phyloP scores from a whole-genome alignment of 441 rosid species.

The Pelargonium cotyledonis region DNA sequence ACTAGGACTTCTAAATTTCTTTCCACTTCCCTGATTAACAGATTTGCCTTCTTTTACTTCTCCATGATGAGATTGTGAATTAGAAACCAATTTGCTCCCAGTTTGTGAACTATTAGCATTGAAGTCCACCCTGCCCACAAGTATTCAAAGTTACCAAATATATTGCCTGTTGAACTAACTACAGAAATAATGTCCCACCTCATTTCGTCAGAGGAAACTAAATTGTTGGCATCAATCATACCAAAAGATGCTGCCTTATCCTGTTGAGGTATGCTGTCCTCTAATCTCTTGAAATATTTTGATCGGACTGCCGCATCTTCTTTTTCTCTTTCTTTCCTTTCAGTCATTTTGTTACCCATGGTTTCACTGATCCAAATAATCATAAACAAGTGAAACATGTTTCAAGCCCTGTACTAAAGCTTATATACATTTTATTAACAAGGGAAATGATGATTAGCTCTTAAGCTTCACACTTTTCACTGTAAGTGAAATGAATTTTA shows the following conservation, averaged over 20 bases:
- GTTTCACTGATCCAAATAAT: constrained; percentile 27
- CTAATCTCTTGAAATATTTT: constrained; percentile 31
- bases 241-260: constrained; percentile 26
- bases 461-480: background rate
- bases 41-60: constrained; percentile 21
- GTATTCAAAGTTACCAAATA: background rate
- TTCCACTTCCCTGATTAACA: constrained; percentile 24
- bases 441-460: background rate
- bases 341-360: constrained; percentile 20
- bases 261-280: constrained; percentile 25
- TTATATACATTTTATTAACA: background rate
- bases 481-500: background rate
- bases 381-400: background rate
- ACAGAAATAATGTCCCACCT: constrained; percentile 12
- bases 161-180: background rate
- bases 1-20: constrained; percentile 20
- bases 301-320: constrained; percentile 36
- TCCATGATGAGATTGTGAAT: constrained; percentile 19
- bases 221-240: constrained; percentile 10
- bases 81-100: constrained; percentile 22
- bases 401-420: background rate
- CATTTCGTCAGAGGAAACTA: constrained; percentile 13
- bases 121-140: constrained; percentile 25
- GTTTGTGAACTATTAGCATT: constrained; percentile 20
- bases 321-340: constrained; percentile 22